phyloP scores from a whole-genome alignment of 495 filamentous ascomycete genomes.

The Lepraria neglecta region DNA sequence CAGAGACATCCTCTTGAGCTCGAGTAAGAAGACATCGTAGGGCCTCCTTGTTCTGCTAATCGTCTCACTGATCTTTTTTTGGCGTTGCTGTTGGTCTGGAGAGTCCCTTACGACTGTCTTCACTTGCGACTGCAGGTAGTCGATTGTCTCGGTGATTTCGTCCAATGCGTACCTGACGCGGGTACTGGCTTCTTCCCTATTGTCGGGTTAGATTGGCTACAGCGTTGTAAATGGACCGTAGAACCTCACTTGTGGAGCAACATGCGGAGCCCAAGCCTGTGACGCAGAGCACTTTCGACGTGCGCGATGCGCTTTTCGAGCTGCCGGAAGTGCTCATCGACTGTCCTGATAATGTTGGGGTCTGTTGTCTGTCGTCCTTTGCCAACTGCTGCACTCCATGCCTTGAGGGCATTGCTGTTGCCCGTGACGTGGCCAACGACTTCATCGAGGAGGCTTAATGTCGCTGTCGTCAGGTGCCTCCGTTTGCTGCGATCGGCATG shows the following conservation, averaged over 20 bases:
- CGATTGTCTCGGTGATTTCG: neutral
- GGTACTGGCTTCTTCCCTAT: neutral
- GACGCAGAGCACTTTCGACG: neutral
- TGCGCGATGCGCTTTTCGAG: neutral
- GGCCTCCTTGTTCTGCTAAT: neutral
- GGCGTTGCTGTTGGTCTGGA: conserved; percentile 2
- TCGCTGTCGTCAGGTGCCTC: too few species aligned
- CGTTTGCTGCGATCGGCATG: too few species aligned
- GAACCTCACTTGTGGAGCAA: neutral
- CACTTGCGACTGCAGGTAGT: neutral
- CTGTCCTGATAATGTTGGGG: neutral
- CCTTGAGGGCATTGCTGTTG: neutral
- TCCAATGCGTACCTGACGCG: neutral
- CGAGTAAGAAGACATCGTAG: conserved; percentile 3
- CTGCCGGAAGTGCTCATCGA: neutral
- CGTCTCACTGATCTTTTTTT: conserved; percentile 4
- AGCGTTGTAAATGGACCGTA: too few species aligned
- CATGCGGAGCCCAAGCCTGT: neutral
- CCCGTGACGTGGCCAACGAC: neutral
- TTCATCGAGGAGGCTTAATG: too few species aligned
- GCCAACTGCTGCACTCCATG: neutral
- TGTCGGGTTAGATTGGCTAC: neutral
- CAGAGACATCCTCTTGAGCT: neutral
- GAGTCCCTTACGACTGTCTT: conserved; percentile 6
- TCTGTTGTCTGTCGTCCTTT: conserved; percentile 12